A percentile compares a stretch with the other conserved stretches of the same genome.
Conservation (phyloP, 176 grass and related monocot genomes). For the Oryza meyeriana region DNA sequence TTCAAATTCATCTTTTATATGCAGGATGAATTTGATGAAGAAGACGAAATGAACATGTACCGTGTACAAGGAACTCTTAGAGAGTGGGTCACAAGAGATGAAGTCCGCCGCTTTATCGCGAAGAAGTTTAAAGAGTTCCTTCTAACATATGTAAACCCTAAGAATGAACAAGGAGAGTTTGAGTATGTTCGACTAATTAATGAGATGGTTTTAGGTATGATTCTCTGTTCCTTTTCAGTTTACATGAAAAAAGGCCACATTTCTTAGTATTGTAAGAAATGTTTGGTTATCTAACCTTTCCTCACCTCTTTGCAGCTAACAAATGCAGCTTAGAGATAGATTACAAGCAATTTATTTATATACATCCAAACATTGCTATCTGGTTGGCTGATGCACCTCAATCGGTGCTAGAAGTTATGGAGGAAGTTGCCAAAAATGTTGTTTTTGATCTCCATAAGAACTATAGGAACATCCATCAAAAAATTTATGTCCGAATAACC, state of each 20-base stretch:
- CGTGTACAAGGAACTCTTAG: conserved; percentile 89
- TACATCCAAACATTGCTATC: conserved; percentile 95
- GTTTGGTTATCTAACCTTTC: conserved; percentile 3
- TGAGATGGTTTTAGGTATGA: conserved; percentile 93
- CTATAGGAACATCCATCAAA: conserved; percentile 93
- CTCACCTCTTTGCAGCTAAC: conserved; percentile 59
- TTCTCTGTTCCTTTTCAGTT: neutral
- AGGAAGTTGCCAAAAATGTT: conserved; percentile 91
- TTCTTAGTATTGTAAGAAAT: neutral
- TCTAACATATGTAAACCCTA: conserved; percentile 92
- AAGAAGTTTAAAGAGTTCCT: conserved; percentile 99
- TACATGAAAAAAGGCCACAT: neutral
- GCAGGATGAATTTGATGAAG: conserved; percentile 98
- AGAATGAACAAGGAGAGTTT: conserved; percentile 93
- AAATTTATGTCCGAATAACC: conserved; percentile 89
- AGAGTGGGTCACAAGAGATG: conserved; percentile 97
- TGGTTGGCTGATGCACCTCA: conserved; percentile 97
- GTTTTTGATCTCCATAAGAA: conserved; percentile 92
- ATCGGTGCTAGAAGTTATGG: conserved; percentile 95
- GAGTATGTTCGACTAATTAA: conserved; percentile 93
- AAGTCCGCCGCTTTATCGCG: conserved; percentile 92
- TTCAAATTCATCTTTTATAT: conserved; percentile 7
- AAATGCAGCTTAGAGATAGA: conserved; percentile 96
- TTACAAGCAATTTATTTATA: conserved; percentile 93
- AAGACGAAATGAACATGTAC: conserved; percentile 97